Evolutionary conservation across 345 rosid genomes (phyloP).

Genomic region (Ricinus communis): DNA sequence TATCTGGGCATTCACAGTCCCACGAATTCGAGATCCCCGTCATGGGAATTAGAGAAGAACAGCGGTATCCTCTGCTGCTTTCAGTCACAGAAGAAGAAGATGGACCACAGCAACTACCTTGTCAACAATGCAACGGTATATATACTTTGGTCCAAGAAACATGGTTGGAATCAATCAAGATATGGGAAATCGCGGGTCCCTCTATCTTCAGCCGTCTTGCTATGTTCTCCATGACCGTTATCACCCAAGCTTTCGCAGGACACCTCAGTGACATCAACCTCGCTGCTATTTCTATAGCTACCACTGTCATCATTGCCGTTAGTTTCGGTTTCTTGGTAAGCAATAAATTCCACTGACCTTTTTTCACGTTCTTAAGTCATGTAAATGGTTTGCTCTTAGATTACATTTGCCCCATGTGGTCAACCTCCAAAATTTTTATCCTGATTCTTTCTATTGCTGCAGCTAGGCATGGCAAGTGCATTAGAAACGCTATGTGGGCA

Average conservation of each 20-base stretch:
- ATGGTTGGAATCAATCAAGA: slow-evolving; percentile 38
- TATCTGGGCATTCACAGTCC: not conserved
- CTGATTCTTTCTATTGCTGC: not conserved
- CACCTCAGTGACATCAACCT: slow-evolving; percentile 49
- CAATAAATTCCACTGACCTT: not conserved
- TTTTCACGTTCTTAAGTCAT: not conserved
- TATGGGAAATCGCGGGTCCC: slow-evolving; percentile 53
- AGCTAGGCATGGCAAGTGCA: slow-evolving; percentile 67
- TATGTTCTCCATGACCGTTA: slow-evolving; percentile 47
- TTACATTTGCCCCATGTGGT: too few relatives aligned
- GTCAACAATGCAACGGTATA: not conserved
- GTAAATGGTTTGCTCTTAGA: too few relatives aligned
- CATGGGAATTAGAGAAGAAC: slow-evolving; percentile 7
- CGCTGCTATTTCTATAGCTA: slow-evolving; percentile 59
- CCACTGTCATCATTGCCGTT: slow-evolving; percentile 47
- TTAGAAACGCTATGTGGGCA: slow-evolving; percentile 58
- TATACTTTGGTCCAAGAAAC: not conserved
- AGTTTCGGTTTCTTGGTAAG: slow-evolving; percentile 50
- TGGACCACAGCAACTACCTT: not conserved
- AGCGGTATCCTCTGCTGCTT: not conserved
- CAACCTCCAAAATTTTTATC: too few relatives aligned
- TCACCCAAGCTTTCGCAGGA: slow-evolving; percentile 53
- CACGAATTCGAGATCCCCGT: not conserved
- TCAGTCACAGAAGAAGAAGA: not conserved
- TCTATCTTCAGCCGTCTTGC: slow-evolving; percentile 55